These are phyloP conservation scores for Daedaleopsis nitida DNA, from an alignment of 768 basidiomycete genomes.

Conservation along the genomic window DNA sequence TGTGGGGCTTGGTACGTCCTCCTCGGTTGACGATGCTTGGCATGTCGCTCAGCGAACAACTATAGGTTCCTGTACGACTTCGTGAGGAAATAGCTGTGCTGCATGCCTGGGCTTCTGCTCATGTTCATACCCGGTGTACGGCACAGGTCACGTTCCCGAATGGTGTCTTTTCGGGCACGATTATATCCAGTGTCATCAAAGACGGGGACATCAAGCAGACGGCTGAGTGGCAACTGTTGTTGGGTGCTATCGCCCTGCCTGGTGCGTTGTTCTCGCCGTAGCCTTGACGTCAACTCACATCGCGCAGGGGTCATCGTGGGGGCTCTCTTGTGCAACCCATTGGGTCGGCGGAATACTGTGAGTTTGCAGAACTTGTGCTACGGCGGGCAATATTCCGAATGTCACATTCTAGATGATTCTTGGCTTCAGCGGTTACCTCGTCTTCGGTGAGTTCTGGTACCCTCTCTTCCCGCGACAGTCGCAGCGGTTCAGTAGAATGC, in stretches of 20 bases:
- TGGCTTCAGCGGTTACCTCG: slow-evolving; percentile 67
- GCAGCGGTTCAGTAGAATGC: background rate
- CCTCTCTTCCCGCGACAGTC: background rate
- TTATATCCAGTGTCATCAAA: slow-evolving; percentile 67
- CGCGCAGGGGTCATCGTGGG: slow-evolving; percentile 36
- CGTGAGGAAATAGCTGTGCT: slow-evolving; percentile 30
- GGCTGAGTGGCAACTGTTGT: slow-evolving; percentile 71
- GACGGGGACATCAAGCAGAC: slow-evolving; percentile 55
- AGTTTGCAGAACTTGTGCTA: slow-evolving; percentile 21
- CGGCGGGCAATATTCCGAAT: background rate
- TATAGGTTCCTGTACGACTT: slow-evolving; percentile 73
- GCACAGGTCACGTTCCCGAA: slow-evolving; percentile 71
- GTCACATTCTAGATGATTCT: slow-evolving; percentile 54
- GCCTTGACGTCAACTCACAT: slow-evolving; percentile 3
- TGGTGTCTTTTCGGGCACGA: slow-evolving; percentile 67
- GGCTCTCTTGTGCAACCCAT: slow-evolving; percentile 47
- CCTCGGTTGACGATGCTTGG: background rate
- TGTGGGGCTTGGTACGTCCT: slow-evolving; percentile 64
- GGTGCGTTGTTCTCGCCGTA: slow-evolving; percentile 41
- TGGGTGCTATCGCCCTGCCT: slow-evolving; percentile 62
- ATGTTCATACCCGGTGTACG: background rate
- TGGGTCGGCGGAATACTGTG: slow-evolving; percentile 62
- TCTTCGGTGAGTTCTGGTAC: slow-evolving; percentile 48
- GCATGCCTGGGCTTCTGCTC: background rate
- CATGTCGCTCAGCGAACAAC: background rate